Evolutionary conservation across 208 protist genomes (phyloP).

Genomic region (Angomonas deanei): DNA sequence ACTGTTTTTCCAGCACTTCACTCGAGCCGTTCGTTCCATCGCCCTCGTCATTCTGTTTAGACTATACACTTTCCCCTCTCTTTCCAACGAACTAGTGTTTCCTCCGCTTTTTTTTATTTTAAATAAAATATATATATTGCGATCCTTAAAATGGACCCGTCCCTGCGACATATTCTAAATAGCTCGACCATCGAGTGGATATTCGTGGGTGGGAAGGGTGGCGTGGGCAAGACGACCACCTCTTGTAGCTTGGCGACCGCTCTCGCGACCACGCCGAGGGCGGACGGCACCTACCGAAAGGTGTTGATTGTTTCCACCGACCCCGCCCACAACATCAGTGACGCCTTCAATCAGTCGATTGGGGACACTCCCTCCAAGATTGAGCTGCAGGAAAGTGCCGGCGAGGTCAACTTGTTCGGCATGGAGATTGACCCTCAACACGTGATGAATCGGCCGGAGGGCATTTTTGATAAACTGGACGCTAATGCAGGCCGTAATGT

Average conservation of each 20-base stretch:
- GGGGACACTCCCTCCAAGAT: conserved; percentile 56
- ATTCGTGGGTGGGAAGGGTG: conserved; percentile 97
- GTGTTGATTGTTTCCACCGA: conserved; percentile 98
- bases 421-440: conserved; percentile 92
- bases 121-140: too few relatives aligned
- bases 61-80: too few relatives aligned
- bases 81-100: too few relatives aligned
- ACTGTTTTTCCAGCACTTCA: too few relatives aligned
- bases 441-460: conserved; percentile 19
- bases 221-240: conserved; percentile 97
- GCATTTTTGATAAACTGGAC: conserved; percentile 1
- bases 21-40: too few relatives aligned
- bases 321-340: conserved; percentile 98
- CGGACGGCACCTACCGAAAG: conserved; percentile 23
- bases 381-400: conserved; percentile 62
- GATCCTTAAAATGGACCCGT: too few relatives aligned
- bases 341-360: conserved; percentile 94
- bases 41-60: too few relatives aligned
- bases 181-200: too few relatives aligned
- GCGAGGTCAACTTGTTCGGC: conserved; percentile 91
- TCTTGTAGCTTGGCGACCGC: conserved; percentile 90
- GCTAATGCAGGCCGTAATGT: not conserved
- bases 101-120: too few relatives aligned
- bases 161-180: too few relatives aligned
- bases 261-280: conserved; percentile 78